A percentile compares a stretch with the other conserved stretches of the same genome.
Evolutionary conservation across 106 monocot genomes (phyloP).

Genomic region (Acanthochlamys bracteata): DNA sequence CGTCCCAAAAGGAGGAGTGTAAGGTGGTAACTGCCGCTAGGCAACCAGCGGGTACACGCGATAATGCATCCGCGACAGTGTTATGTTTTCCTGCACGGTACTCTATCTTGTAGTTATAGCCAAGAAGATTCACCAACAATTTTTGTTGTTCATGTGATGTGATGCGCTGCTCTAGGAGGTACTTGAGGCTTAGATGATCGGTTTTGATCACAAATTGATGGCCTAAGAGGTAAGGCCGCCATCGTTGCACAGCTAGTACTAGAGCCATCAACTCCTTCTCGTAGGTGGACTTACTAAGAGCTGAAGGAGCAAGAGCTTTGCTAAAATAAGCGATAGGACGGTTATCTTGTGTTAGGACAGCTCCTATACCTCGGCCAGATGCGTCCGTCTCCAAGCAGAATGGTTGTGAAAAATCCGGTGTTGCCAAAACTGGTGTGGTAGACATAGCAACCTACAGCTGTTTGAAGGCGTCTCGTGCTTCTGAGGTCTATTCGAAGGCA

Average conservation of each 20-base stretch:
- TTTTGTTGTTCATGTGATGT: background rate
- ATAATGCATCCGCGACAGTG: constrained; percentile 4
- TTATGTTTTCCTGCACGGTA: background rate
- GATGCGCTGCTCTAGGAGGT: constrained; percentile 1
- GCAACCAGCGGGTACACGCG: background rate
- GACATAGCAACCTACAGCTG: background rate
- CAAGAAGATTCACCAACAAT: background rate
- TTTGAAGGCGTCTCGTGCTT: background rate
- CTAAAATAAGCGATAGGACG: background rate
- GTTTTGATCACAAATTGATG: background rate
- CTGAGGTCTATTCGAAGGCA: background rate
- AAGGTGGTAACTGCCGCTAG: background rate
- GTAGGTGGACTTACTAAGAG: background rate
- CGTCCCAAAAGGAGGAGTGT: background rate
- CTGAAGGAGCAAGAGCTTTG: background rate
- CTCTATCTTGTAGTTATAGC: constrained; percentile 1
- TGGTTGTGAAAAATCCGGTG: background rate
- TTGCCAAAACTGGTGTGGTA: background rate
- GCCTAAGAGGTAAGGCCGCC: background rate
- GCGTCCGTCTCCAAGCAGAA: background rate
- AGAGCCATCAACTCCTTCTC: background rate
- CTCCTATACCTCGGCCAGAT: background rate
- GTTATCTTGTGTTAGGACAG: background rate
- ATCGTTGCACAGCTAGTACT: background rate
- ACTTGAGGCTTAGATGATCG: background rate